These are phyloP conservation scores for Aspergillus tubingensis DNA, from an alignment of 2,329 filamentous ascomycete species.

Conservation along the genomic window DNA sequence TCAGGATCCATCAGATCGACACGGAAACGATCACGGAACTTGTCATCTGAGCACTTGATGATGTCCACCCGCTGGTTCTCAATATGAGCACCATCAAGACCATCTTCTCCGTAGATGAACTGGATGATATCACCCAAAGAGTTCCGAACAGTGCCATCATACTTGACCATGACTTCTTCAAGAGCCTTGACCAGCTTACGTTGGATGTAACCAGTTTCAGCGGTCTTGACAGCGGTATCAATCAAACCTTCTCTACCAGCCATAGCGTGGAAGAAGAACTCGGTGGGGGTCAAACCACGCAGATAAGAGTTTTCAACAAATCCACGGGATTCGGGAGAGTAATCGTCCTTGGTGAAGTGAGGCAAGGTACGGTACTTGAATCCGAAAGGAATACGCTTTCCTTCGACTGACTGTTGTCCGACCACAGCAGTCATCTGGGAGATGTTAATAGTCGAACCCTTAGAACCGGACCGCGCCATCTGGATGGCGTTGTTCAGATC, in stretches of 20 bases:
- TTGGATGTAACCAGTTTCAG: constrained; percentile 98
- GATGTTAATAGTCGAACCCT: constrained; percentile 98
- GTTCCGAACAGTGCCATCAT: constrained; percentile 95
- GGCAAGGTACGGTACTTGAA: constrained; percentile 98
- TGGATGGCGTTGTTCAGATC: constrained; percentile 95
- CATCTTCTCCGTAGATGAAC: constrained; percentile 97
- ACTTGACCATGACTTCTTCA: constrained; percentile 96
- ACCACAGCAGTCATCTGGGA: constrained; percentile 99
- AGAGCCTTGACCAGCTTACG: constrained; percentile 96
- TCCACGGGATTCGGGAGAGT: constrained; percentile 92
- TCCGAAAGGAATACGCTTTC: constrained; percentile 97
- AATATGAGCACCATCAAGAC: constrained; percentile 88
- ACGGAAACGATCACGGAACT: constrained; percentile 79
- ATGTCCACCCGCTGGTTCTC: constrained; percentile 90
- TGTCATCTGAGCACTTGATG: constrained; percentile 74
- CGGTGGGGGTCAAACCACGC: constrained; percentile 87
- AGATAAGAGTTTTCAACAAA: constrained; percentile 99
- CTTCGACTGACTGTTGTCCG: constrained; percentile 96
- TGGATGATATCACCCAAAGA: constrained; percentile 95
- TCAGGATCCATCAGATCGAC: constrained; percentile 80
- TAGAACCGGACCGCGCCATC: constrained; percentile 95
- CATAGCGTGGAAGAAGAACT: constrained; percentile 99
- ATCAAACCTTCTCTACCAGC: constrained; percentile 99
- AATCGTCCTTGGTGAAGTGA: constrained; percentile 99
- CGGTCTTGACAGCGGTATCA: constrained; percentile 98